Base-by-base conservation (phyloP, 73 alveolate genomes). In the Paramecium sonneborni region DNA sequence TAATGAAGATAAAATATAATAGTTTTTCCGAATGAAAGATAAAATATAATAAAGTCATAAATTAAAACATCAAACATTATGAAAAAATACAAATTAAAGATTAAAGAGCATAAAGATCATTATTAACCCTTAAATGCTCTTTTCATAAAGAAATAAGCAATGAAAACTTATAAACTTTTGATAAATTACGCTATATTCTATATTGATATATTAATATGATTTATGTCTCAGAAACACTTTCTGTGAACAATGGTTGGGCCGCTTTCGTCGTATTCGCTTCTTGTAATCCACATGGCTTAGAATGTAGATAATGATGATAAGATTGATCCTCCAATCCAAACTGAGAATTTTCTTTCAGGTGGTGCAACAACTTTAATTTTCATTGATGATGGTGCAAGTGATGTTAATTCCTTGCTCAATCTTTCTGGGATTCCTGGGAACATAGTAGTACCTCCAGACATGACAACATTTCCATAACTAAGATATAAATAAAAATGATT, bases 211-310 rank as follows among this genome's bases (percentile, higher is more conserved):
- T 41, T 37, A 52, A 18, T 52, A 52, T 52, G 68, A 52, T 52
- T 52, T 52, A 28, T 56, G 30, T 85, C 86, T 69, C 92, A 94
- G 92, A 92, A 86, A 92, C 99, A 98, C 93, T 98, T 98, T 76
- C 98, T 96, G 95, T 98, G 99, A 55, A 98, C 99, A 74, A 98
- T 97, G 37, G 98, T 58, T 37, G 99, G 94, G 57, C 99, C 99
- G 38, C 93, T 92, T 90, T 98, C 99, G 76, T 98, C 99, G 92
- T 96, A 98, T 91, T 98, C 99, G 11, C 94, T 96, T 93, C 97
- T 98, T 38, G 99, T 96, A 44, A 98, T 96, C 99, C 99, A 98
- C 97, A 95, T 98, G 92, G 96, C 93, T 92, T 96, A 96, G 92
- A 98, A 98, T 69, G 98, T 95, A 52, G 98, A 92, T 38, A 97